phyloP scores from a whole-genome alignment of 345 rosid genomes.

The Sonneratia caseolaris region DNA sequence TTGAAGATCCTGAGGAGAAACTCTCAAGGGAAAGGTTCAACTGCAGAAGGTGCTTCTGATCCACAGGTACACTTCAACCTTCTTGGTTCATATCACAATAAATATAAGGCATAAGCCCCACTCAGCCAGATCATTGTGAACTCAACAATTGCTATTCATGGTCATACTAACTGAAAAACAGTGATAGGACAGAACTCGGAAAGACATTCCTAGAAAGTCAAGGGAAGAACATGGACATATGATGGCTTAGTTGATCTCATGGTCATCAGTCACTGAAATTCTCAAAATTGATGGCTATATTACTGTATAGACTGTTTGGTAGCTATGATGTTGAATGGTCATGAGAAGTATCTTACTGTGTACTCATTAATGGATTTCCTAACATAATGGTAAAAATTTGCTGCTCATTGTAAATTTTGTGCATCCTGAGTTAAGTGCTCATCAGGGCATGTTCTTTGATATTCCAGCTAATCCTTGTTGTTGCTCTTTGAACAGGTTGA shows the following conservation, averaged over 20 bases:
- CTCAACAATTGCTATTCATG: background rate
- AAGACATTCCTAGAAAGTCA: background rate
- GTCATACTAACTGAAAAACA: background rate
- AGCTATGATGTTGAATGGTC: background rate
- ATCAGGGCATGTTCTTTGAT: background rate
- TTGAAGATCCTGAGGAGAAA: conserved; percentile 45
- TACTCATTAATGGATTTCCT: background rate
- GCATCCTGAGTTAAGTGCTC: background rate
- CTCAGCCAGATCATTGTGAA: background rate
- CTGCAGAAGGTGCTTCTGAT: conserved; percentile 18
- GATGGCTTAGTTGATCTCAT: background rate
- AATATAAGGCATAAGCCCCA: background rate
- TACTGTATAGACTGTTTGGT: background rate
- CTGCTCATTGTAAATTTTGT: background rate
- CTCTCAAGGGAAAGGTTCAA: conserved; percentile 38
- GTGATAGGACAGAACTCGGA: background rate
- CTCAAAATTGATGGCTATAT: background rate
- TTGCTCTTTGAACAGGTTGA: conserved; percentile 23
- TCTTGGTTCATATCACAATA: background rate
- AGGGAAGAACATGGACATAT: background rate
- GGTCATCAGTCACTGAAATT: background rate
- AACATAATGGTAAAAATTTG: background rate
- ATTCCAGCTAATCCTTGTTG: background rate
- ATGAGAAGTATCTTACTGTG: no score
- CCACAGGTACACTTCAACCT: conserved; percentile 24